Conservation (phyloP, 1,139 yeast genomes). For the Maudiozyma humilis region DNA sequence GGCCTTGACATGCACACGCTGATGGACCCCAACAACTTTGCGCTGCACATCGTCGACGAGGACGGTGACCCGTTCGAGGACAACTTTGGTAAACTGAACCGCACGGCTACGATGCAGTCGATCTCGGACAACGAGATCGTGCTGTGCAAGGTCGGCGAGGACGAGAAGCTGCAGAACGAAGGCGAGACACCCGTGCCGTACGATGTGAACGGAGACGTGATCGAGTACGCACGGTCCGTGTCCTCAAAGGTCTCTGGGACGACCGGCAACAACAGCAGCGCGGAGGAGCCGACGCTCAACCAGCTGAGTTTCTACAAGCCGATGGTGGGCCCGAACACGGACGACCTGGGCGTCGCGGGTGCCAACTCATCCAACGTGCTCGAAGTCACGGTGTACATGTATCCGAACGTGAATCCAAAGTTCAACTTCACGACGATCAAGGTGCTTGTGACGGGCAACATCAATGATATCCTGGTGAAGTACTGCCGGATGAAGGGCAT, state of each 20-base stretch:
- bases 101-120: slow-evolving; percentile 46
- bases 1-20: slow-evolving; percentile 15
- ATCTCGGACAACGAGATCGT: slow-evolving; percentile 67
- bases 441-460: slow-evolving; percentile 29
- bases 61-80: slow-evolving; percentile 74
- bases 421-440: slow-evolving; percentile 26
- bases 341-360: slow-evolving; percentile 16
- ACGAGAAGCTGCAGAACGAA: slow-evolving; percentile 34
- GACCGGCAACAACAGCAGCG: slow-evolving; percentile 2
- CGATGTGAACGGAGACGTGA: slow-evolving; percentile 29
- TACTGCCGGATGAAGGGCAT: slow-evolving; percentile 30
- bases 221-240: slow-evolving; percentile 8
- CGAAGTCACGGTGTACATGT: slow-evolving; percentile 29
- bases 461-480: slow-evolving; percentile 32
- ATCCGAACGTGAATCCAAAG: slow-evolving; percentile 28
- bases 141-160: slow-evolving; percentile 40
- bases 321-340: slow-evolving; percentile 25
- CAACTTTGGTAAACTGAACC: slow-evolving; percentile 59
- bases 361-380: slow-evolving; percentile 16
- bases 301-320: slow-evolving; percentile 34
- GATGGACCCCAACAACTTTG: slow-evolving; percentile 54
- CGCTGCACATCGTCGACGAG: slow-evolving; percentile 64
- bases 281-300: slow-evolving; percentile 16
- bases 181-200: slow-evolving; percentile 47
- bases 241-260: slow-evolving; percentile 5